Percentiles rank a stretch among this genome's conserved stretches.
phyloP scores from a whole-genome alignment of 1,284 basidiomycete species.

The Pulchroboletus neoregius region DNA sequence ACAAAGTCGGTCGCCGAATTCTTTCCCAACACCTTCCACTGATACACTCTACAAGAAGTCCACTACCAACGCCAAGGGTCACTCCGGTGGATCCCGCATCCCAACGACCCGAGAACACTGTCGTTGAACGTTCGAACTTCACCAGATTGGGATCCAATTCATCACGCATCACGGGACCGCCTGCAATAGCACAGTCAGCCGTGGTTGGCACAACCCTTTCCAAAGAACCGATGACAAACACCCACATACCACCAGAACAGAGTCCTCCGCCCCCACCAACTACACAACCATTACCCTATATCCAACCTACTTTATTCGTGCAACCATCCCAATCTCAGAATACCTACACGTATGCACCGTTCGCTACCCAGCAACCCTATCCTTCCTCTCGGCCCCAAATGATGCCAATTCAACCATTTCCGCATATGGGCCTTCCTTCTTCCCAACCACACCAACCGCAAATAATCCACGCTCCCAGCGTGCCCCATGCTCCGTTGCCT shows the following conservation, averaged over 20 bases:
- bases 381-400: conserved; percentile 19
- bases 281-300: conserved; percentile 13
- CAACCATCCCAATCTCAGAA: conserved; percentile 24
- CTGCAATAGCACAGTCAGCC: conserved; percentile 3
- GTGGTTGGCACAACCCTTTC: not conserved
- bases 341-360: conserved; percentile 12
- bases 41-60: conserved; percentile 39
- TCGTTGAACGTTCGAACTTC: not conserved
- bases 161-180: not conserved
- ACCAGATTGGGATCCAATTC: conserved; percentile 1
- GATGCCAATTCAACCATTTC: conserved; percentile 18
- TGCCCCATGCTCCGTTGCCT: conserved; percentile 16
- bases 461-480: conserved; percentile 5
- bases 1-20: conserved; percentile 30
- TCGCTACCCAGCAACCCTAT: conserved; percentile 17
- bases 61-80: conserved; percentile 56
- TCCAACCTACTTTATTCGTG: conserved; percentile 10
- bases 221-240: conserved; percentile 5
- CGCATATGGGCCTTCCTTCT: conserved; percentile 17
- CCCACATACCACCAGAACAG: conserved; percentile 1
- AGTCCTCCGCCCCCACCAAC: conserved; percentile 3
- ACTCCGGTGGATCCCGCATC: conserved; percentile 42
- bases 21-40: conserved; percentile 18
- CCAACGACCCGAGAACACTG: conserved; percentile 7
- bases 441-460: conserved; percentile 24